Evolutionary conservation across 2,329 filamentous ascomycete species (phyloP), one percentile per base, ranked within the genome.

Genomic region (Pseudodiploospora longispora): DNA sequence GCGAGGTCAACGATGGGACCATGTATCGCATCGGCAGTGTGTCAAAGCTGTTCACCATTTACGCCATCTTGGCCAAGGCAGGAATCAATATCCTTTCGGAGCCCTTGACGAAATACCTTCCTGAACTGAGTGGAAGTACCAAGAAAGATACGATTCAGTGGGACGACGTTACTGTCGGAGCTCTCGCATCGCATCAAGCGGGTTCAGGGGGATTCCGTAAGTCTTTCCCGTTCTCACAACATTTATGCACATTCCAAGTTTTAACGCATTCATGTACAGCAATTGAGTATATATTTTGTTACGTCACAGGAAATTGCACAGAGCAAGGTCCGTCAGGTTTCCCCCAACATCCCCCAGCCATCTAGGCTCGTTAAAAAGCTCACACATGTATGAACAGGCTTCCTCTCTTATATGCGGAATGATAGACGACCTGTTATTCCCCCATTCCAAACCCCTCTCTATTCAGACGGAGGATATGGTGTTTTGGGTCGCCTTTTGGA

Each of bases 21-120:
- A 43, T 58, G 6, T 55, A 47, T 40, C 55, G 56, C n/a, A 50
- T 59, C 5, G 57, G 59, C 1, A 60, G 56, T 38, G 47, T 59
- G 4, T 52, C 57, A 6, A 61, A 60, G 42, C 38, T 60, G 4
- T 46, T 55, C n/a, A 59, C 56, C 2, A 50, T 54, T 10, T 60
- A 60, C 40, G 42, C 53, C 1, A 42, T 59, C 7, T 46, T 61
- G 30, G 41, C 49, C 2, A 47, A 51, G 6, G 49, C 50, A 4
- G 57, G 56, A 0, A 41, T 51, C 10, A 37, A 38, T 2, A 47
- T 53, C n/a, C 53, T 55, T 46, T 47, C 53, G 29, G 44, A 53
- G n/a, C 54, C 57, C 1, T 49, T 61, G 7, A 57, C 57, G 19
- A 46, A 55, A 36, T 48, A 51, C 48, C 2, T 61, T 2, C 57